Evolutionary conservation across 192 early-diverging fungal genomes (phyloP).

Genomic region (Geranomyces variabilis): DNA sequence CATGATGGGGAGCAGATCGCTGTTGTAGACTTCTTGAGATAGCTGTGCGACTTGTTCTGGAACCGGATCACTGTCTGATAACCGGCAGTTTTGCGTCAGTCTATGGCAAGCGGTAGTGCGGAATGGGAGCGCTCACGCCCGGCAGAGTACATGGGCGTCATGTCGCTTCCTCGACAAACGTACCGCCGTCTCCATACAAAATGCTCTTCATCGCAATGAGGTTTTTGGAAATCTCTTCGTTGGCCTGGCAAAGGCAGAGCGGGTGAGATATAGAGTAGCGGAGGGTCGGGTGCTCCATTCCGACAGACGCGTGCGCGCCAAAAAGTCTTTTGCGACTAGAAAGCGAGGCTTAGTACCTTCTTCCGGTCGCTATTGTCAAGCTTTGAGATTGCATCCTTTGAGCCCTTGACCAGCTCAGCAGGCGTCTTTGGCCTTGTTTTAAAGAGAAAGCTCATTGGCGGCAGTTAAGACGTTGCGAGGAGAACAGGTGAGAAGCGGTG

Average conservation of each 20-base stretch:
- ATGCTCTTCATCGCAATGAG: conserved; percentile 90
- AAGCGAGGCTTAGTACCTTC: conserved; percentile 53
- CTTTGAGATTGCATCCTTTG: conserved; percentile 81
- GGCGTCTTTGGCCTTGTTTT: conserved; percentile 54
- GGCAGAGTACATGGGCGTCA: too few relatives aligned
- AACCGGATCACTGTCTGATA: conserved; percentile 74
- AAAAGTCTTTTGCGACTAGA: too few relatives aligned
- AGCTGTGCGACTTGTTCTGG: conserved; percentile 93
- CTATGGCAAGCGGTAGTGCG: too few relatives aligned
- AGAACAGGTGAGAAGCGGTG: not conserved
- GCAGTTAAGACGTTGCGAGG: not conserved
- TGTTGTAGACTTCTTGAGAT: conserved; percentile 93
- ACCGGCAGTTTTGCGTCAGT: not conserved
- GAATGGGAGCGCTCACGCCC: too few relatives aligned
- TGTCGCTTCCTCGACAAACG: conserved; percentile 12
- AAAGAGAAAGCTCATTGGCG: conserved; percentile 36
- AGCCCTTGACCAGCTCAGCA: conserved; percentile 83
- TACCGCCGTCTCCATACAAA: conserved; percentile 93
- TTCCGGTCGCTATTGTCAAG: conserved; percentile 72
- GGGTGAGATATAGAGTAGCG: not conserved
- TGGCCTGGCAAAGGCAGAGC: conserved; percentile 64
- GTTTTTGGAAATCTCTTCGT: conserved; percentile 97
- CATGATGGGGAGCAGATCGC: conserved; percentile 85
- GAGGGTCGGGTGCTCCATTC: not conserved
- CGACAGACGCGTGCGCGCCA: not conserved